Conservation (phyloP, 352 stramenopile genomes). For the Phytophthora ohioensis region DNA sequence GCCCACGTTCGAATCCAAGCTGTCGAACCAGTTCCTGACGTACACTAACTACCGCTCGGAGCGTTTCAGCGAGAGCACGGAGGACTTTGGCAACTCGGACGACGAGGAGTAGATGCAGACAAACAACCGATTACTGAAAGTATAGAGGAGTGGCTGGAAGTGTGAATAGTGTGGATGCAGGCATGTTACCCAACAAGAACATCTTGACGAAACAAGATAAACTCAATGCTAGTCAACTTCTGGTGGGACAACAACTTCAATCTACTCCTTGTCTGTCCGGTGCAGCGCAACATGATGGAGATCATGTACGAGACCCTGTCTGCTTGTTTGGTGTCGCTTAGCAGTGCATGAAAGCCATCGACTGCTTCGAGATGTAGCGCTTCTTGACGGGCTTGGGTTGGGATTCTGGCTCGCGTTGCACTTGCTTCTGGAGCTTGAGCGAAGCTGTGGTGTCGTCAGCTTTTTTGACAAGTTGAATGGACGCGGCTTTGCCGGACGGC, state of each 20-base stretch:
- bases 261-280: no score
- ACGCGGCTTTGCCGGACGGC: slow-evolving; percentile 3
- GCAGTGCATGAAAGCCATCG: slow-evolving; percentile 27
- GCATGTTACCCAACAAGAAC: no score
- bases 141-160: no score
- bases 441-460: background rate
- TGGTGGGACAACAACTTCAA: no score
- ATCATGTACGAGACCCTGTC: no score
- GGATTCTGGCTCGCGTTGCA: background rate
- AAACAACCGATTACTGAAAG: no score
- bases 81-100: slow-evolving; percentile 51
- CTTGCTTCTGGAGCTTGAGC: slow-evolving; percentile 17
- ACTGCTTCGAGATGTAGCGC: slow-evolving; percentile 36
- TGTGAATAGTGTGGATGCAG: no score
- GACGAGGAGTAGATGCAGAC: slow-evolving; percentile 32
- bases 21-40: slow-evolving; percentile 70
- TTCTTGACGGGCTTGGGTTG: slow-evolving; percentile 19
- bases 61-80: slow-evolving; percentile 52
- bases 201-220: no score
- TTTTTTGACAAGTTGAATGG: slow-evolving; percentile 20
- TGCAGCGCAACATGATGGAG: no score
- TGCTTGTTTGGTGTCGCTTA: background rate
- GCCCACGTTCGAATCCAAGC: slow-evolving; percentile 65
- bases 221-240: no score
- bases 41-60: slow-evolving; percentile 70